Conservation (phyloP, 441 rosid genomes). For the Raphanus hybrid region DNA sequence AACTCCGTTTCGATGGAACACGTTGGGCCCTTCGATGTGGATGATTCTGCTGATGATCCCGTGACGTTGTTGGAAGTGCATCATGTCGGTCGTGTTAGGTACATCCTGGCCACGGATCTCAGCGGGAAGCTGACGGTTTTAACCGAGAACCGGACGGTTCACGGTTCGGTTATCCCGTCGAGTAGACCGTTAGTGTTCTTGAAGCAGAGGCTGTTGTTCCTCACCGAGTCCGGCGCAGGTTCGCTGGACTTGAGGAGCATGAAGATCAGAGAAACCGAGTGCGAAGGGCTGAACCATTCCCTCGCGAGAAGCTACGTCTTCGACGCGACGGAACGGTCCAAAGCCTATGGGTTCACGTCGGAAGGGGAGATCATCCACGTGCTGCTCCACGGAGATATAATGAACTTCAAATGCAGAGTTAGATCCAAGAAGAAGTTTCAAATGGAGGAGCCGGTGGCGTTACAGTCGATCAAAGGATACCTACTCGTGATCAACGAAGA, state of each 20-base stretch:
- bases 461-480: constrained; percentile 90
- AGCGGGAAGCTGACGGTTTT: constrained; percentile 75
- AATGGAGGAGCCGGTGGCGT: constrained; percentile 65
- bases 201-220: constrained; percentile 92
- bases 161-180: constrained; percentile 69
- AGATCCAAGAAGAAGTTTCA: constrained; percentile 83
- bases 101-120: constrained; percentile 66
- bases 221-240: constrained; percentile 89
- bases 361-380: constrained; percentile 89
- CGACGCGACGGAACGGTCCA: constrained; percentile 87
- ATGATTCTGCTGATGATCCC: constrained; percentile 53
- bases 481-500: constrained; percentile 69
- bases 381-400: constrained; percentile 75
- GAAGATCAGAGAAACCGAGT: constrained; percentile 86
- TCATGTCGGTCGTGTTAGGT: constrained; percentile 81
- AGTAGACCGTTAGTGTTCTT: constrained; percentile 86
- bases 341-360: constrained; percentile 87
- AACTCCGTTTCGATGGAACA: constrained; percentile 56
- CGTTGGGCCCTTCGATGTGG: constrained; percentile 55
- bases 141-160: constrained; percentile 67
- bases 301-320: constrained; percentile 69
- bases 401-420: constrained; percentile 95
- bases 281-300: constrained; percentile 87
- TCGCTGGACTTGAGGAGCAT: constrained; percentile 89
- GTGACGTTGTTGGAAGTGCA: constrained; percentile 81